phyloP scores from a whole-genome alignment of 768 basidiomycete species.

The Omphalotus guepiniiformis region DNA sequence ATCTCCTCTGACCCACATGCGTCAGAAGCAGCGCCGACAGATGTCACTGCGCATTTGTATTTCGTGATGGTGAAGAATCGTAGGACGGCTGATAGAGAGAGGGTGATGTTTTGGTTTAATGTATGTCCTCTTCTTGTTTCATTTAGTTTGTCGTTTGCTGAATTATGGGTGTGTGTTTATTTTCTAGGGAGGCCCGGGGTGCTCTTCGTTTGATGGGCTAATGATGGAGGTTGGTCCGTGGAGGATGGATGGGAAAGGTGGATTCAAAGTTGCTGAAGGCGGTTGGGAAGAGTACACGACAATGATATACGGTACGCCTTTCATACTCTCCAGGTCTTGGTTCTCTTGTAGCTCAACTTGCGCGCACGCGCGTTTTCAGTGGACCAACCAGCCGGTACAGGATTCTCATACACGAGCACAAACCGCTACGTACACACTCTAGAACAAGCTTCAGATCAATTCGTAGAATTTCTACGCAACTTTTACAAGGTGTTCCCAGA shows the following conservation, averaged over 20 bases:
- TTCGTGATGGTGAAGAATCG: constrained; percentile 90
- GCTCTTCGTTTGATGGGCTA: constrained; percentile 94
- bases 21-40: constrained; percentile 43
- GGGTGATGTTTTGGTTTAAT: constrained; percentile 97
- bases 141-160: not conserved
- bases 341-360: no score
- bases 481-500: constrained; percentile 94
- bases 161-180: not conserved
- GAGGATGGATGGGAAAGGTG: constrained; percentile 68
- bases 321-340: not conserved
- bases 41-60: constrained; percentile 74
- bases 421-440: constrained; percentile 82
- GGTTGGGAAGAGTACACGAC: constrained; percentile 98
- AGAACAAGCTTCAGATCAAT: constrained; percentile 63
- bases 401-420: constrained; percentile 86
- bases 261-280: constrained; percentile 70
- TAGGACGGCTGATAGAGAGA: constrained; percentile 81
- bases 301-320: constrained; percentile 80
- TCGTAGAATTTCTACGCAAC: constrained; percentile 80
- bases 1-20: constrained; percentile 72
- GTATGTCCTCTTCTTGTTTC: constrained; percentile 39
- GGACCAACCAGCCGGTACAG: constrained; percentile 97
- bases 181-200: constrained; percentile 87
- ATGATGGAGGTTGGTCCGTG: constrained; percentile 99
- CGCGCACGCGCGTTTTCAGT: constrained; percentile 42